Evolutionary conservation across 768 basidiomycete species (phyloP).

Genomic region (Boletus sp.): DNA sequence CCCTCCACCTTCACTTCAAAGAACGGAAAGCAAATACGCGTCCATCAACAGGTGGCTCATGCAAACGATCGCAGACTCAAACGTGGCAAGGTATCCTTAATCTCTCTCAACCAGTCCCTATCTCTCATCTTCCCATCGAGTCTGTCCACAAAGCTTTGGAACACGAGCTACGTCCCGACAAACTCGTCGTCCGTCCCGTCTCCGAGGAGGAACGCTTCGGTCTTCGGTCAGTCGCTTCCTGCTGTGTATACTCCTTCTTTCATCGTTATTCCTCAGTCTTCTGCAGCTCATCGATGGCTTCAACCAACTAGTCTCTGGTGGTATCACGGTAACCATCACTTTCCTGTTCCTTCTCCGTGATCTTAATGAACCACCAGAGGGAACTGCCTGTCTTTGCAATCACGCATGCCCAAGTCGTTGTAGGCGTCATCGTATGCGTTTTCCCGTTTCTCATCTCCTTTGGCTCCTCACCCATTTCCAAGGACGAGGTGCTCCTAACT

Average conservation of each 20-base stretch:
- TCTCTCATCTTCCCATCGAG: constrained; percentile 31
- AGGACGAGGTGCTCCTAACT: constrained; percentile 53
- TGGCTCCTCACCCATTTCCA: constrained; percentile 1
- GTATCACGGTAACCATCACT: constrained; percentile 48
- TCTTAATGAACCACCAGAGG: constrained; percentile 42
- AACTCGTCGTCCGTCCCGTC: constrained; percentile 47
- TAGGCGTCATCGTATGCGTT: constrained; percentile 68
- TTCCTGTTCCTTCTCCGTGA: neutral
- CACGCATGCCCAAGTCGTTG: constrained; percentile 58
- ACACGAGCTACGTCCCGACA: constrained; percentile 61
- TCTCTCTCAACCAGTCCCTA: neutral
- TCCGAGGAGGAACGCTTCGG: constrained; percentile 78
- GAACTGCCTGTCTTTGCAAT: constrained; percentile 86
- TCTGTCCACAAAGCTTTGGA: constrained; percentile 78
- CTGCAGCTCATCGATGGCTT: constrained; percentile 70
- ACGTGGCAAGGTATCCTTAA: constrained; percentile 52
- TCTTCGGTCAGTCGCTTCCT: constrained; percentile 48
- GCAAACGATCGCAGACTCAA: constrained; percentile 53
- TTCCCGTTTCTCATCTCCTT: neutral
- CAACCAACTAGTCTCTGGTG: constrained; percentile 45
- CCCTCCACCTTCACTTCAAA: constrained; percentile 56
- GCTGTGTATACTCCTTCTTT: neutral
- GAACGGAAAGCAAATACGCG: constrained; percentile 59
- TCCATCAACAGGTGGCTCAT: constrained; percentile 48
- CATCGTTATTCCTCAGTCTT: constrained; percentile 44